Evolutionary conservation across 2,329 filamentous ascomycete species (phyloP).

Genomic region (Aspergillus sp.): DNA sequence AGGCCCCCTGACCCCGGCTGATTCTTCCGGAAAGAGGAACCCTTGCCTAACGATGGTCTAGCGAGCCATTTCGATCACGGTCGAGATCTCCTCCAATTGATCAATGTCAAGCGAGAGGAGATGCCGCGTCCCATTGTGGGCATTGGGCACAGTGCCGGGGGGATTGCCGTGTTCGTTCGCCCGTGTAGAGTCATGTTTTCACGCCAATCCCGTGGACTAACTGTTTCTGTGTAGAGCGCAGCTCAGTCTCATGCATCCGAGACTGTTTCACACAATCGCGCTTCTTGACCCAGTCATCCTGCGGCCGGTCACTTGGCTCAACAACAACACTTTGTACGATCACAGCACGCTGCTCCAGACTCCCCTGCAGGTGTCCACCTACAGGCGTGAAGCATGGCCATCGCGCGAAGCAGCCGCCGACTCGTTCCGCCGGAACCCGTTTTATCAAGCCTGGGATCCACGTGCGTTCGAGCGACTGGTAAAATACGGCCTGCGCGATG

Average conservation of each 20-base stretch:
- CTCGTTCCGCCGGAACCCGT: slow-evolving; percentile 61
- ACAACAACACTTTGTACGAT: not conserved
- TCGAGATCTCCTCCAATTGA: slow-evolving; percentile 68
- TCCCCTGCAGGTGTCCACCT: slow-evolving; percentile 15
- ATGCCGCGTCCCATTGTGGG: slow-evolving; percentile 62
- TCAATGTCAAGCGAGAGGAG: slow-evolving; percentile 8
- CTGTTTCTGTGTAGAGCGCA: slow-evolving; percentile 42
- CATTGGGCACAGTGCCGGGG: slow-evolving; percentile 80
- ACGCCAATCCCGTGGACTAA: not conserved
- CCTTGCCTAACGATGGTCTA: not conserved
- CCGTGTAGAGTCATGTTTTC: too few species aligned
- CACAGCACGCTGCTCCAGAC: not conserved
- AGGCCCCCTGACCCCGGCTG: slow-evolving; percentile 43
- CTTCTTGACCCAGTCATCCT: slow-evolving; percentile 63
- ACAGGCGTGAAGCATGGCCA: slow-evolving; percentile 72
- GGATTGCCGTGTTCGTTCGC: slow-evolving; percentile 53
- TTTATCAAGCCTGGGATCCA: slow-evolving; percentile 73
- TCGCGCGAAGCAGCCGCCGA: slow-evolving; percentile 61
- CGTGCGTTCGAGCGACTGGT: slow-evolving; percentile 70
- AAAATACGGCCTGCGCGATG: slow-evolving; percentile 62
- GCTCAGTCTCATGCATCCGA: slow-evolving; percentile 69
- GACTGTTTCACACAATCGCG: slow-evolving; percentile 68
- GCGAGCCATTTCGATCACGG: slow-evolving; percentile 58
- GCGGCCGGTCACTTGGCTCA: not conserved
- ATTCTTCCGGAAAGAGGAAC: not conserved